Conservation (phyloP, 805 yeast species). For the Hanseniaspora occidentalis region DNA sequence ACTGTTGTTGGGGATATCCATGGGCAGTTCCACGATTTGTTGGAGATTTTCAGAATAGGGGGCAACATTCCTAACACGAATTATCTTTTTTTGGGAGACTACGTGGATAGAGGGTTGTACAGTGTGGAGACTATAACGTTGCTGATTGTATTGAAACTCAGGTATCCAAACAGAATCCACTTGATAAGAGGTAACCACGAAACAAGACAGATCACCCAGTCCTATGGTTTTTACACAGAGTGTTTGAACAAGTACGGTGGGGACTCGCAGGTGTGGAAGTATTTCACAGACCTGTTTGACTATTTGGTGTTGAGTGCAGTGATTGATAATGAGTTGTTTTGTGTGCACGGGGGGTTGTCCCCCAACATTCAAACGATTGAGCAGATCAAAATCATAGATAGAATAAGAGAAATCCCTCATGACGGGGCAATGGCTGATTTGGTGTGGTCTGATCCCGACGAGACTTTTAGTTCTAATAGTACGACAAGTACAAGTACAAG, state of each 20-base stretch:
- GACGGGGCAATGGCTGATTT: conserved; percentile 99
- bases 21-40: conserved; percentile 88
- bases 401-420: conserved; percentile 93
- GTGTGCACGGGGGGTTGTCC: conserved; percentile 94
- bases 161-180: conserved; percentile 77
- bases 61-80: conserved; percentile 91
- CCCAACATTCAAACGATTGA: conserved; percentile 92
- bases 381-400: conserved; percentile 78
- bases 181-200: conserved; percentile 93
- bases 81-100: conserved; percentile 87
- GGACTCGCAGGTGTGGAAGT: conserved; percentile 66
- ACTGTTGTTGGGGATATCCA: conserved; percentile 97
- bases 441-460: conserved; percentile 98
- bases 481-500: conserved; percentile 11
- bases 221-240: conserved; percentile 94
- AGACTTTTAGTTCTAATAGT: conserved; percentile 23
- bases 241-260: conserved; percentile 79
- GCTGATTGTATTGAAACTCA: conserved; percentile 66
- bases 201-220: conserved; percentile 90
- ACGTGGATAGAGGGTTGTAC: conserved; percentile 91
- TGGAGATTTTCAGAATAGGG: conserved; percentile 88
- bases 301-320: conserved; percentile 80
- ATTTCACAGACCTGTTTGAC: conserved; percentile 88
- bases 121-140: conserved; percentile 86
- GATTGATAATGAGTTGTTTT: conserved; percentile 79